Percentiles rank a stretch among this genome's conserved stretches.
phyloP scores from a whole-genome alignment of 2,329 filamentous ascomycete species.

The Aureobasidium sp. region DNA sequence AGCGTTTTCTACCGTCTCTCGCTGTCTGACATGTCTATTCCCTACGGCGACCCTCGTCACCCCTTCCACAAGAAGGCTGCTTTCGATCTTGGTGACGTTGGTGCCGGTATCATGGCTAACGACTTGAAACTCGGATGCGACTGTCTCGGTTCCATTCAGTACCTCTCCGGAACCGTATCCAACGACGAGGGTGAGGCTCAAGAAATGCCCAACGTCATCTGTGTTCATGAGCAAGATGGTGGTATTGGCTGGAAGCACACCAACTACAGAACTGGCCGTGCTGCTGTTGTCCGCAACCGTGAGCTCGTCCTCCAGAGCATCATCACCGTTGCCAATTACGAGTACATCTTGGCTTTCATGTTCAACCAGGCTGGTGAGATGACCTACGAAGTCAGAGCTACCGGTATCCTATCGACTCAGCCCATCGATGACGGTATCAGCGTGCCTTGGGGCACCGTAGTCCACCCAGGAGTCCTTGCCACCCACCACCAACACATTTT shows the following conservation, averaged over 20 bases:
- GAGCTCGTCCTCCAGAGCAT: conserved; percentile 61
- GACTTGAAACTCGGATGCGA: conserved; percentile 62
- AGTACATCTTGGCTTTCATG: conserved; percentile 63
- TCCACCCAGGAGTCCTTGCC: conserved; percentile 60
- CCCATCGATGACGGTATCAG: conserved; percentile 57
- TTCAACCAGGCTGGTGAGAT: conserved; percentile 64
- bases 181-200: conserved; percentile 51
- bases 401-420: conserved; percentile 58
- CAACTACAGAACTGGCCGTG: conserved; percentile 57
- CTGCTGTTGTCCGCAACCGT: conserved; percentile 53
- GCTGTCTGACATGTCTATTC: conserved; percentile 59
- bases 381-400: conserved; percentile 58
- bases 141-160: conserved; percentile 61
- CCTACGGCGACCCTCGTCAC: conserved; percentile 54
- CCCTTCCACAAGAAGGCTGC: conserved; percentile 63
- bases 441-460: conserved; percentile 59
- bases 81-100: conserved; percentile 60
- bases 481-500: conserved; percentile 72
- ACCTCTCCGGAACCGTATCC: conserved; percentile 50
- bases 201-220: conserved; percentile 57
- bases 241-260: conserved; percentile 65
- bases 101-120: conserved; percentile 59
- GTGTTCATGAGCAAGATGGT: conserved; percentile 61
- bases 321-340: conserved; percentile 64
- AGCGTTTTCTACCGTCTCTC: conserved; percentile 58